These are phyloP conservation scores for Melastoma candidum DNA, from an alignment of 441 rosid species.

Conservation along the genomic window DNA sequence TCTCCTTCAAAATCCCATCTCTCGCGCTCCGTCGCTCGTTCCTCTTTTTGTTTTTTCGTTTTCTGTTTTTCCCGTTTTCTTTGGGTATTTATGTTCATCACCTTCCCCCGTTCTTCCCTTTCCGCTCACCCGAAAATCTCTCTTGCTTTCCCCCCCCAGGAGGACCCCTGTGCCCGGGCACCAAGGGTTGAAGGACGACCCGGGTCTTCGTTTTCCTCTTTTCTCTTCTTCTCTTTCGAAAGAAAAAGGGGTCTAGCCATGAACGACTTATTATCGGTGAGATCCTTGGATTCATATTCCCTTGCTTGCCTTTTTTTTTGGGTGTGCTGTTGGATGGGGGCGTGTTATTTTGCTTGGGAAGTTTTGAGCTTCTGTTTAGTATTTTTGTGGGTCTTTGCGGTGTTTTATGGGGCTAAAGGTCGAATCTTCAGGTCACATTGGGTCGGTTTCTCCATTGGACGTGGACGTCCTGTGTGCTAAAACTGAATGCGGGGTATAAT, in stretches of 20 bases:
- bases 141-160: background rate
- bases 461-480: too few species aligned
- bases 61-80: slow-evolving; percentile 1
- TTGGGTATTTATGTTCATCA: background rate
- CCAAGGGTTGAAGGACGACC: background rate
- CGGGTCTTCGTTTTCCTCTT: slow-evolving; percentile 1
- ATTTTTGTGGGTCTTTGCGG: too few species aligned
- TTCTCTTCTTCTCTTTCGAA: background rate
- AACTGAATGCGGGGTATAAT: too few species aligned
- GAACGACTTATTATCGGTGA: slow-evolving; percentile 88
- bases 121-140: background rate
- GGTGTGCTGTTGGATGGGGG: background rate
- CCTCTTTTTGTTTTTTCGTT: background rate
- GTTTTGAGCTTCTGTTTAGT: too few species aligned
- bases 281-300: background rate
- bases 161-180: too few species aligned
- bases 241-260: slow-evolving; percentile 27
- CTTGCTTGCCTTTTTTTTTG: background rate
- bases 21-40: slow-evolving; percentile 10
- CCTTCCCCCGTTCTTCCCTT: background rate
- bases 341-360: background rate
- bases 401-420: too few species aligned
- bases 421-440: too few species aligned
- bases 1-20: background rate
- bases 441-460: too few species aligned